Evolutionary conservation across 2,329 filamentous ascomycete species (phyloP), one percentile per base, ranked within the genome.

Genomic region (Fusarium sp.): DNA sequence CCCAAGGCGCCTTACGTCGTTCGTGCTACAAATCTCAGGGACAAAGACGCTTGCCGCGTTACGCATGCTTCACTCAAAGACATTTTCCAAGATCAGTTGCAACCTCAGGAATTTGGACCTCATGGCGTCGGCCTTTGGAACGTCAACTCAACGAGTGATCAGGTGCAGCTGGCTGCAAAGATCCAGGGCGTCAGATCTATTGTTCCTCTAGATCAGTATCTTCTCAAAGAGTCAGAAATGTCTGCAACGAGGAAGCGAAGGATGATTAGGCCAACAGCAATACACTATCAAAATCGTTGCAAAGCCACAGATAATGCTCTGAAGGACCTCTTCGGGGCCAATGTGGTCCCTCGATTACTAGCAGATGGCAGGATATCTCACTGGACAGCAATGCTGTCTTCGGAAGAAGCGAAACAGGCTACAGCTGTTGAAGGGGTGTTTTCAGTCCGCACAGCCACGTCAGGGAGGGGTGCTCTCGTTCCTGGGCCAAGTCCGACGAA

Each of bases 401-500:
- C 11, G 3, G 10, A 38, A 22, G 51, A 39, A n/a, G 24, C 2
- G 6, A 38, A 2, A 22, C 33, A 17, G 11, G 51, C 35, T 18
- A 12, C 7, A 28, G 18, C 24, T 3, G 7, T 54, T 3, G 18
- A 26, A 17, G 51, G 51, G 11, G 35, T 54, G 7, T 26, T 13
- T 39, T 54, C 35, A 38, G 51, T 54, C 2, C 10, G 24, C 15
- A n/a, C 33, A 26, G 47, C 22, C 18, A 4, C 14, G 5, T 7
- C 4, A 22, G 18, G 13, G 33, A 15, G n/a, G 18, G 26, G 14
- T 15, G 15, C 10, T 13, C 1, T 14, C 7, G 10, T 3, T 9
- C 20, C 20, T 17, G 20, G 3, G 45, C 11, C 20, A 17, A 0
- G 4, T n/a, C 10, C 7, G 28, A 0, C 1, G 11, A n/a, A 9